Percentiles rank a stretch among this genome's conserved stretches.
Evolutionary conservation across 2,329 filamentous ascomycete species (phyloP).

Genomic region (Aspergillus ruber): DNA sequence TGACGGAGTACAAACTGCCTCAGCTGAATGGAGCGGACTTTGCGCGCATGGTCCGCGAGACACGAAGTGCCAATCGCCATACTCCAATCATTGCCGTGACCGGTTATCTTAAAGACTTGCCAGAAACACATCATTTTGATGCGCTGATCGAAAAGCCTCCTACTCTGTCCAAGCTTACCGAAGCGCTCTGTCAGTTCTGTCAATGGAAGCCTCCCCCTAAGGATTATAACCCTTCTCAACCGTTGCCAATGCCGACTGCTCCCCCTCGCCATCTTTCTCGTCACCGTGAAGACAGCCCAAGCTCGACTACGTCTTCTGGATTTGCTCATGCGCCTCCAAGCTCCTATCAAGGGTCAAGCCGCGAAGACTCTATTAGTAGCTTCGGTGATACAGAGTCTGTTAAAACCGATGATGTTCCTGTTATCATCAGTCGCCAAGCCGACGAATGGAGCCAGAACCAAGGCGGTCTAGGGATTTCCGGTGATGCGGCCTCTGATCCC

Average conservation of each 20-base stretch:
- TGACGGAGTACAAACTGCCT: constrained; percentile 93
- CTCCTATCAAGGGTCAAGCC: constrained; percentile 71
- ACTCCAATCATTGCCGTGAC: constrained; percentile 96
- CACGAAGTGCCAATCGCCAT: constrained; percentile 87
- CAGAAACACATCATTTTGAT: constrained; percentile 92
- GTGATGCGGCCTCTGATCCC: constrained; percentile 39
- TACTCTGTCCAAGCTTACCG: constrained; percentile 81
- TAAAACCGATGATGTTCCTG: constrained; percentile 68
- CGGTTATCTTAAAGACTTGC: constrained; percentile 94
- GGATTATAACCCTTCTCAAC: constrained; percentile 45
- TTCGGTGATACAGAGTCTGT: constrained; percentile 81
- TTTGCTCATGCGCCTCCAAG: constrained; percentile 65
- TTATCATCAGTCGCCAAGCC: constrained; percentile 66
- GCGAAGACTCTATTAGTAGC: constrained; percentile 76
- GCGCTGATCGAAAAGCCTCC: constrained; percentile 94
- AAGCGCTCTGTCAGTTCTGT: constrained; percentile 80
- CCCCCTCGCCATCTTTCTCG: constrained; percentile 59
- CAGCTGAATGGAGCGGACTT: constrained; percentile 94
- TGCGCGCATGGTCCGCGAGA: constrained; percentile 94
- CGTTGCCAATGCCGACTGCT: constrained; percentile 56
- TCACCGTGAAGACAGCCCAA: constrained; percentile 73
- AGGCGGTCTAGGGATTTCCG: constrained; percentile 69
- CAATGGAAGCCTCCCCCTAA: constrained; percentile 81
- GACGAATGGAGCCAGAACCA: constrained; percentile 67
- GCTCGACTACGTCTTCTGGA: constrained; percentile 62